phyloP scores from a whole-genome alignment of 139 green algal species.

The Haematococcus sp. region DNA sequence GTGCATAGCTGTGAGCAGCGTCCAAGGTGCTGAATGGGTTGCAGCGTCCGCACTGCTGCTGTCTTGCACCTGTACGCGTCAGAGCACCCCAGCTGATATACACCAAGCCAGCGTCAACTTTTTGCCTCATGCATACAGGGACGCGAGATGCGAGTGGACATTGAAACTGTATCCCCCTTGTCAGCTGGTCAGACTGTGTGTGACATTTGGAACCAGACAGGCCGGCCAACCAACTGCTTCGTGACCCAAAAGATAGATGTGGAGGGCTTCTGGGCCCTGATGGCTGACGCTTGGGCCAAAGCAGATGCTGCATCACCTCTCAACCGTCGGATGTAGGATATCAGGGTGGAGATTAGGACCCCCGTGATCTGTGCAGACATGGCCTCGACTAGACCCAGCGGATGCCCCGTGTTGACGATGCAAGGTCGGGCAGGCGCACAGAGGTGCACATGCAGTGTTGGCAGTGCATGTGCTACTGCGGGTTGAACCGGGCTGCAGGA shows the following conservation, averaged over 20 bases:
- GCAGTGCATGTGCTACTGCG: too few relatives aligned
- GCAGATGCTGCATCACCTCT: constrained; percentile 53
- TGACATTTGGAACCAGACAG: constrained; percentile 71
- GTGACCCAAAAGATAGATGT: constrained; percentile 63
- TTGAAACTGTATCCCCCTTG: constrained; percentile 68
- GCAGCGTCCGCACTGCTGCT: background rate
- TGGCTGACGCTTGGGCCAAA: constrained; percentile 42
- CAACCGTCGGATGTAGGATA: constrained; percentile 12
- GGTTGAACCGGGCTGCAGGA: too few relatives aligned
- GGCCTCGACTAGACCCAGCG: too few relatives aligned
- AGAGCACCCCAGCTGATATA: background rate
- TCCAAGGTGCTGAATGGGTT: background rate
- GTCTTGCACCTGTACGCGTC: background rate
- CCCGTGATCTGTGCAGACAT: too few relatives aligned
- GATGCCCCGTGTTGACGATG: too few relatives aligned
- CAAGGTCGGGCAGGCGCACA: too few relatives aligned
- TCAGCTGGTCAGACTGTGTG: constrained; percentile 81
- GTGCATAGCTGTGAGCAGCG: background rate
- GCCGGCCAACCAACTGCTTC: constrained; percentile 53
- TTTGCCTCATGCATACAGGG: constrained; percentile 18
- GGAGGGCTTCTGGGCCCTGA: constrained; percentile 56
- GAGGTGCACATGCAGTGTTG: too few relatives aligned
- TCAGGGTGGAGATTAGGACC: background rate
- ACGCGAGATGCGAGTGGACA: constrained; percentile 68
- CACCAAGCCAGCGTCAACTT: background rate